A percentile compares a stretch with the other conserved stretches of the same genome.
These are phyloP conservation scores for Polytrichum formosum DNA, from an alignment of 225 moss, liverwort and hornwort species.

Conservation along the genomic window DNA sequence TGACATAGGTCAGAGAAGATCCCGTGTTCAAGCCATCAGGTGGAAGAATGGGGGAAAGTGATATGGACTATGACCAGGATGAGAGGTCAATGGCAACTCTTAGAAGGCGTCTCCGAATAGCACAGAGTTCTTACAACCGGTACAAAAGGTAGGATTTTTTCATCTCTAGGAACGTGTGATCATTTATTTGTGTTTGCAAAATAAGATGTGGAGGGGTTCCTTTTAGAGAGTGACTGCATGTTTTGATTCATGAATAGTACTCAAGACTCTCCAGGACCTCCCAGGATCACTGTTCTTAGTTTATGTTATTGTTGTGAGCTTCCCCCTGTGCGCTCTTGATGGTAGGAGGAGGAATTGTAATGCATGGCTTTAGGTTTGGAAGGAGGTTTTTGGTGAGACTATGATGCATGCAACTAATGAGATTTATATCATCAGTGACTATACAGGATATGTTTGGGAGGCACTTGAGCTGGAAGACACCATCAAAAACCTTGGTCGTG, in stretches of 20 bases:
- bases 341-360: not conserved
- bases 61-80: constrained; percentile 99
- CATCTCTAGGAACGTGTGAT: too few relatives aligned
- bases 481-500: constrained; percentile 73
- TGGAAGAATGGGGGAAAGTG: constrained; percentile 99
- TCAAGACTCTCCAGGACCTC: too few relatives aligned
- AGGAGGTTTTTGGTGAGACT: constrained; percentile 5
- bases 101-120: constrained; percentile 88
- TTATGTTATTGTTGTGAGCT: too few relatives aligned
- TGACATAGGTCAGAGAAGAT: constrained; percentile 80
- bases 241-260: too few relatives aligned
- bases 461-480: constrained; percentile 98
- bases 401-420: constrained; percentile 7
- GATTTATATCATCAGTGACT: constrained; percentile 70
- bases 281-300: too few relatives aligned
- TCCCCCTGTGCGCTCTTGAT: too few relatives aligned
- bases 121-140: constrained; percentile 82
- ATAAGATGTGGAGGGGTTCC: too few relatives aligned
- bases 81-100: constrained; percentile 96
- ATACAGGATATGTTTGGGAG: constrained; percentile 92
- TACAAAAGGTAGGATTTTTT: constrained; percentile 70
- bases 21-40: constrained; percentile 97
- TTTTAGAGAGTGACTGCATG: too few relatives aligned
- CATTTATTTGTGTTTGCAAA: too few relatives aligned
- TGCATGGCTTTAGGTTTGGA: not conserved